Evolutionary conservation across 176 grass and related monocot genomes (phyloP).

Genomic region (Oryza meridionalis): DNA sequence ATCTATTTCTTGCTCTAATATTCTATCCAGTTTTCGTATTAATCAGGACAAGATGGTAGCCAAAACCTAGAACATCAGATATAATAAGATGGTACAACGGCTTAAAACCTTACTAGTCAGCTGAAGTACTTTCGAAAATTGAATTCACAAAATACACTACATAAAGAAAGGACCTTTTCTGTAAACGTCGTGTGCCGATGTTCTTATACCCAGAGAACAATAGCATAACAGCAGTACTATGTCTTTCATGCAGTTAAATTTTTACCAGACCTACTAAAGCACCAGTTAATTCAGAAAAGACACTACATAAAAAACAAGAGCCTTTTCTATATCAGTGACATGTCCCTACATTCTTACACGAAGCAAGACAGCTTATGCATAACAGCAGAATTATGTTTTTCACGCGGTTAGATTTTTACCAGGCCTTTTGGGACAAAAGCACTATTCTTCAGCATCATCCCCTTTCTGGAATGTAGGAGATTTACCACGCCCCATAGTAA

Average conservation of each 20-base stretch:
- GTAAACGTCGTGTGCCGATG: not conserved
- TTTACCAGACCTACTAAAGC: not conserved
- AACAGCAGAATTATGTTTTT: not conserved
- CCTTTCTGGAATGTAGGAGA: conserved; percentile 30
- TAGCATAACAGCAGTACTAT: not conserved
- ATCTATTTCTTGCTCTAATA: not conserved
- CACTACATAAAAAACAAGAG: not conserved
- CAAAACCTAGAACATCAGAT: not conserved
- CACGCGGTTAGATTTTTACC: conserved; percentile 8
- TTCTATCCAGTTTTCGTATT: not conserved
- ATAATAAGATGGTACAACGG: no score
- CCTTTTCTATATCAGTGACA: not conserved
- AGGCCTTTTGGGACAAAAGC: not conserved
- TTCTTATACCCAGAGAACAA: not conserved
- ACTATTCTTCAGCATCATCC: conserved; percentile 45
- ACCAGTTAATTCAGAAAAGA: conserved; percentile 28
- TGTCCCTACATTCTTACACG: not conserved
- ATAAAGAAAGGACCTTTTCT: not conserved
- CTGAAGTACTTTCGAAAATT: not conserved
- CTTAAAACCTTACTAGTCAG: not conserved
- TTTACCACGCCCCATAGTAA: conserved; percentile 78
- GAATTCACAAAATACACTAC: not conserved
- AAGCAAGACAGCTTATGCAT: not conserved
- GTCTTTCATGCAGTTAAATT: conserved; percentile 4
- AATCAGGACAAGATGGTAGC: not conserved